Base-by-base conservation (phyloP, 2,329 filamentous ascomycete species). In the Dendryphion nanum region DNA sequence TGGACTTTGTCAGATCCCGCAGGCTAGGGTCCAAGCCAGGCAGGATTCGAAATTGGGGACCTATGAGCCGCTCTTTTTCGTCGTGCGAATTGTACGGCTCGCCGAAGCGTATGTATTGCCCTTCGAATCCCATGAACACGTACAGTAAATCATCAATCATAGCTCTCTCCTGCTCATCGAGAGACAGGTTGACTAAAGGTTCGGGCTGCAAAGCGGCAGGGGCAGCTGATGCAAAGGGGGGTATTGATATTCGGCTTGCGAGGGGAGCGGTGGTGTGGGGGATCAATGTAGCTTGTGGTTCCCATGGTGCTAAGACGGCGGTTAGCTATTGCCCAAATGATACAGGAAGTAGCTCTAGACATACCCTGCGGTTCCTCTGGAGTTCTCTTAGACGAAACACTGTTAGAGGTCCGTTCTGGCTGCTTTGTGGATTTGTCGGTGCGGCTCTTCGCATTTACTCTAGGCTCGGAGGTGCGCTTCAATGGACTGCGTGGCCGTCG, bases 91-190 rank as follows among this genome's bases (percentile, higher is more conserved):
- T 83, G 63, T 95, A 97, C 6, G 79, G 78, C 50, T 88, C 85
- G 41, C 78, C 79, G 61, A 89, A 97, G 38, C 88, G 86, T 45
- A 98, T 86, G 61, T 97, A 97, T 64, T 95, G 89, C n/a, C 93
- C 93, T 67, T 98, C 93, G 48, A 89, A 95, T 17, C 93, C 93
- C 90, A 98, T 96, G 55, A 97, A 94, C 4, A 95, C 89, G 60
- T 91, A 96, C 23, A 97, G 69, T 13, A 98, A 69, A 55, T 98
- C 93, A 52, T 96, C 90, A 30, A 97, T 74, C 32, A 98, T 85
- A 6, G 82, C 86, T 17, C 82, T 80, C 68, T 98, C 93, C 64
- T 98, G 93, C 2, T 79, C 79, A 48, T 94, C 85, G 18, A 94
- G 71, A 1, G 82, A 82, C 42, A 97, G 70, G 40, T 86, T 81